Base-by-base conservation (phyloP, 495 filamentous ascomycete species). In the Daldinia grandis region DNA sequence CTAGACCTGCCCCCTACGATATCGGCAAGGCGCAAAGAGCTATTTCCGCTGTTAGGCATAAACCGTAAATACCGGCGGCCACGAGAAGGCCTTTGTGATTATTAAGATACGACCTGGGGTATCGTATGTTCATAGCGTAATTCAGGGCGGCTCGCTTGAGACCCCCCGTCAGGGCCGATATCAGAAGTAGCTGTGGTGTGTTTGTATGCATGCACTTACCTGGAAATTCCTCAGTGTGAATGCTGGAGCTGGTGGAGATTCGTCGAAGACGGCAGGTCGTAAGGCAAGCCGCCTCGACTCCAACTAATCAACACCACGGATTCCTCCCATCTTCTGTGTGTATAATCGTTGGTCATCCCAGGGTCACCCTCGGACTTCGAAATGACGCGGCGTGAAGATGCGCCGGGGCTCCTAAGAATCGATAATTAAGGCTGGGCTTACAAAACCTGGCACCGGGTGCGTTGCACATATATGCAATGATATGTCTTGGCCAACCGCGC, bases 401-500 rank as follows among this genome's bases (percentile, higher is more conserved):
- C 9, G 42, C 21, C 17, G 10, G n/a, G 27, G 17, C 6, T 44
- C 56, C 30, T 15, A 40, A 50, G 28, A 31, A 24, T 12, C 19
- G 42, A 47, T 47, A 47, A 19, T 10, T 47, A 47, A 24, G 42
- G 42, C 21, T 47, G 17, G 42, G 9, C 4, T 24, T 24, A 21
- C 17, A 24, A 24, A 47, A 24, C 17, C 42, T 25, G 42, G 57
- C 37, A 37, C 15, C 14, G 17, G 51, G 30, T 44, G 50, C 10
- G 9, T n/a, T 19, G 38, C n/a, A n/a, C n/a, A n/a, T 47, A 47
- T 44, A 58, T 54, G 69, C 54, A 57, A 44, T 0, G 49, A 64
- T 50, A 4, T 30, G n/a, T 40, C 58, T 67, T 67, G 58, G 68
- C 68, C 31, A 54, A 71, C 53, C 58, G 30, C 50, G 30, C 28